Conservation (phyloP, 768 basidiomycete species). For the Leccinum boreale region DNA sequence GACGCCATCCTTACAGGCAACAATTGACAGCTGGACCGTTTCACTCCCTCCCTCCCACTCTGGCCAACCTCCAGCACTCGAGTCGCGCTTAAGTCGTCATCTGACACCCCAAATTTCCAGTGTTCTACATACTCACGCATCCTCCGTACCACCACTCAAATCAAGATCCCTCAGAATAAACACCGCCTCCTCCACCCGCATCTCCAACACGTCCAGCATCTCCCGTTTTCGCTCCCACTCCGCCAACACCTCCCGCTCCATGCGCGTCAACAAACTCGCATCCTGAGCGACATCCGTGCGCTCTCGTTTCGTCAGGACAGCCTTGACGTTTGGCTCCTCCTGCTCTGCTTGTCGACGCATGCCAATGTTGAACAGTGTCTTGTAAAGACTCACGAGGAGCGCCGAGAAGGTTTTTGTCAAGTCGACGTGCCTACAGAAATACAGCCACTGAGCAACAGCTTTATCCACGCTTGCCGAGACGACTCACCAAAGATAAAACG, state of each 20-base stretch:
- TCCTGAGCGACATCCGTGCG: conserved; percentile 83
- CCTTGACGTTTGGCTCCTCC: conserved; percentile 59
- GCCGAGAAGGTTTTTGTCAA: conserved; percentile 76
- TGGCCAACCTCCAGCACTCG: too few relatives aligned
- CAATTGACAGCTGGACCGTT: too few relatives aligned
- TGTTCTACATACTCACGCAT: conserved; percentile 27
- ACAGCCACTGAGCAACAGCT: neutral
- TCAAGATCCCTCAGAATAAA: conserved; percentile 86
- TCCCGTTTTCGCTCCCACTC: conserved; percentile 74
- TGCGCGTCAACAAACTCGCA: conserved; percentile 59
- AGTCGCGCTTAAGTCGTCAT: too few relatives aligned
- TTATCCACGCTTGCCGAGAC: neutral
- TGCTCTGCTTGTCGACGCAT: conserved; percentile 71
- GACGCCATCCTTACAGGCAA: too few relatives aligned
- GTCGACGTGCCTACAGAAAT: conserved; percentile 76
- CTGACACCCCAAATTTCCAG: too few relatives aligned
- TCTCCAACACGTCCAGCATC: conserved; percentile 60
- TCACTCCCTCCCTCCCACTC: too few relatives aligned
- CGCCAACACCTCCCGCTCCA: conserved; percentile 72
- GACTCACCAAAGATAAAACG: conserved; percentile 86
- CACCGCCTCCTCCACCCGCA: conserved; percentile 83
- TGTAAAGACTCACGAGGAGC: conserved; percentile 62
- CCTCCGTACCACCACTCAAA: conserved; percentile 45
- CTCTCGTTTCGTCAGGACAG: conserved; percentile 71
- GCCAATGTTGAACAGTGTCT: conserved; percentile 85